phyloP scores from a whole-genome alignment of 257 asterid genomes.

The Fraxinus excelsior region DNA sequence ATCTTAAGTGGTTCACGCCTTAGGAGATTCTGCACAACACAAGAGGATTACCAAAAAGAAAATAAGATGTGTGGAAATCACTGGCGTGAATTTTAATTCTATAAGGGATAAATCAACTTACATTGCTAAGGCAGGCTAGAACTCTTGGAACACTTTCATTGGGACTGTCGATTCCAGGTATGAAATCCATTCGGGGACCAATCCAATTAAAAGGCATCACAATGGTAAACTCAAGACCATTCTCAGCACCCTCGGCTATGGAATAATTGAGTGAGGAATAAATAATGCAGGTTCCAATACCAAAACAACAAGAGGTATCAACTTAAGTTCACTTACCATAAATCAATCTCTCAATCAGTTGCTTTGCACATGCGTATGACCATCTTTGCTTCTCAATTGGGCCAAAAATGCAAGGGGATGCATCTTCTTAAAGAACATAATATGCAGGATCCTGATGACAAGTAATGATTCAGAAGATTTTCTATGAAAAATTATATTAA shows the following conservation, averaged over 20 bases:
- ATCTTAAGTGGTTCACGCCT: constrained; percentile 67
- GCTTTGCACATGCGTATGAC: constrained; percentile 82
- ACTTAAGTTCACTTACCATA: constrained; percentile 48
- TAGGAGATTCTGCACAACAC: constrained; percentile 49
- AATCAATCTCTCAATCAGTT: constrained; percentile 64
- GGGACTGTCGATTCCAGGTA: constrained; percentile 80
- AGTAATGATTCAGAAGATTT: constrained; percentile 23
- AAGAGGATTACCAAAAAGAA: constrained; percentile 9
- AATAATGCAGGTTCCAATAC: constrained; percentile 1
- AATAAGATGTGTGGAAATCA: constrained; percentile 24
- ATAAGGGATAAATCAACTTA: constrained; percentile 36
- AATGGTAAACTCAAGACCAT: constrained; percentile 70
- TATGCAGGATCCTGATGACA: constrained; percentile 56
- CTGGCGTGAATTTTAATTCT: constrained; percentile 2
- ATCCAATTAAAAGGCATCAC: constrained; percentile 80
- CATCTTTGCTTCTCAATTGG: constrained; percentile 75
- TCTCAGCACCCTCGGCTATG: constrained; percentile 81
- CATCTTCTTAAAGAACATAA: constrained; percentile 57
- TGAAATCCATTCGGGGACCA: constrained; percentile 82
- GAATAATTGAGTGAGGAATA: constrained; percentile 23
- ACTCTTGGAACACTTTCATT: constrained; percentile 80
- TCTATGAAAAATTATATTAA: neutral
- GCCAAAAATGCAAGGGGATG: constrained; percentile 74
- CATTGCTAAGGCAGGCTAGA: constrained; percentile 79
- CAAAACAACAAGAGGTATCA: constrained; percentile 16